Evolutionary conservation across 352 stramenopile species (phyloP).

Genomic region (Pythium grandisporangium): DNA sequence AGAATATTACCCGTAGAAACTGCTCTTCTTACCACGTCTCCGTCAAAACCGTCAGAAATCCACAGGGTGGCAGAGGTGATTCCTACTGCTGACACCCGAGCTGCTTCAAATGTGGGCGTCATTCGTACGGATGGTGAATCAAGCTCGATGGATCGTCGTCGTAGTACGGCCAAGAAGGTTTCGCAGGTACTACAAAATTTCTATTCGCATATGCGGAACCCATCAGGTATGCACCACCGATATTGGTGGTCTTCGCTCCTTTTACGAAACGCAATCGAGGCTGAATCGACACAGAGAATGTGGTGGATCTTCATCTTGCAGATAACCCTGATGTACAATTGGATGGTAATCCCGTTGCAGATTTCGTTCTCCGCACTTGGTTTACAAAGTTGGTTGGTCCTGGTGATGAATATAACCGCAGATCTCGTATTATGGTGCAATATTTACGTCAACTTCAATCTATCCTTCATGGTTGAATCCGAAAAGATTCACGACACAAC

Average conservation of each 20-base stretch:
- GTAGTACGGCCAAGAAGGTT: neutral
- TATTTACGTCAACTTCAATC: constrained; percentile 47
- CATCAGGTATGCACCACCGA: neutral
- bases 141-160: neutral
- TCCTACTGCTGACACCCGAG: too few relatives aligned
- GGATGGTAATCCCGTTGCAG: constrained; percentile 35
- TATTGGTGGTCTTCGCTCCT: constrained; percentile 23
- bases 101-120: too few relatives aligned
- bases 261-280: constrained; percentile 26
- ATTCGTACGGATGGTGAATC: too few relatives aligned
- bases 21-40: too few relatives aligned
- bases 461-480: constrained; percentile 33
- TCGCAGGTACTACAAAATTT: constrained; percentile 9
- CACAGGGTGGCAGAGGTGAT: too few relatives aligned
- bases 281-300: constrained; percentile 24
- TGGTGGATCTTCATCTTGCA: constrained; percentile 40
- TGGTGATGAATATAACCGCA: constrained; percentile 19
- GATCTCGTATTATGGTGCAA: constrained; percentile 36
- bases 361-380: constrained; percentile 24
- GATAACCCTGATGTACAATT: constrained; percentile 43
- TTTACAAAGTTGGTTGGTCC: constrained; percentile 19
- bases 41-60: too few relatives aligned
- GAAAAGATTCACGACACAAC: constrained; percentile 51
- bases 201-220: constrained; percentile 11
- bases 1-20: too few relatives aligned